Conservation (phyloP, 345 rosid genomes). For the Boechera retrofracta region DNA sequence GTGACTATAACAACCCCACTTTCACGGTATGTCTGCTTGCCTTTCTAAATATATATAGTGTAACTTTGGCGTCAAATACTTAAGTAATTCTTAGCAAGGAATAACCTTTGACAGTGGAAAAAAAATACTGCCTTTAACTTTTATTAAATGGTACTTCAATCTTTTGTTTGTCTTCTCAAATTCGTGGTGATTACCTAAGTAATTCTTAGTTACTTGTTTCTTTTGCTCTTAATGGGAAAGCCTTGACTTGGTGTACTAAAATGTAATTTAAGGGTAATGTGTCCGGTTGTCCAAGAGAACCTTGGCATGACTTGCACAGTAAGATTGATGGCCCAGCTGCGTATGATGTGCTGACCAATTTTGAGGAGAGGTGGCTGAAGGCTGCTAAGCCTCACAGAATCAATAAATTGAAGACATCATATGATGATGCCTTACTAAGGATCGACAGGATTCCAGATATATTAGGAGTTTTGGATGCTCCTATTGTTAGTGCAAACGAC, state of each 20-base stretch:
- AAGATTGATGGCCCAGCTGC: slow-evolving; percentile 98
- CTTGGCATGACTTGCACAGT: slow-evolving; percentile 97
- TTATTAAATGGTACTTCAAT: neutral
- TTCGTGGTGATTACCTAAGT: slow-evolving; percentile 3
- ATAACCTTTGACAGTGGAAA: neutral
- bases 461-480: slow-evolving; percentile 64
- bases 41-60: slow-evolving; percentile 3
- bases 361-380: slow-evolving; percentile 92
- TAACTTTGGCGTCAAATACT: neutral
- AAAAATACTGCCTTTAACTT: slow-evolving; percentile 5
- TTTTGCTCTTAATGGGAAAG: slow-evolving; percentile 5
- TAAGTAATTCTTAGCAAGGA: neutral
- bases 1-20: slow-evolving; percentile 91
- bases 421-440: slow-evolving; percentile 86
- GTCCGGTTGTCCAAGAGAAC: slow-evolving; percentile 84
- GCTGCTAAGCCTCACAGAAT: slow-evolving; percentile 82
- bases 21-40: slow-evolving; percentile 60
- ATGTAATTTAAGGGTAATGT: slow-evolving; percentile 58
- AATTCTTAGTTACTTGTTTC: neutral
- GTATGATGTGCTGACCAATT: slow-evolving; percentile 88
- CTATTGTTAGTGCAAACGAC: slow-evolving; percentile 51
- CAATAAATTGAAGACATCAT: slow-evolving; percentile 69
- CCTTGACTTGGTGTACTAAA: neutral
- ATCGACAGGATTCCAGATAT: slow-evolving; percentile 84
- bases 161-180: slow-evolving; percentile 14